phyloP scores from a whole-genome alignment of 192 early-diverging fungal species.

The Umbelopsis sp. region DNA sequence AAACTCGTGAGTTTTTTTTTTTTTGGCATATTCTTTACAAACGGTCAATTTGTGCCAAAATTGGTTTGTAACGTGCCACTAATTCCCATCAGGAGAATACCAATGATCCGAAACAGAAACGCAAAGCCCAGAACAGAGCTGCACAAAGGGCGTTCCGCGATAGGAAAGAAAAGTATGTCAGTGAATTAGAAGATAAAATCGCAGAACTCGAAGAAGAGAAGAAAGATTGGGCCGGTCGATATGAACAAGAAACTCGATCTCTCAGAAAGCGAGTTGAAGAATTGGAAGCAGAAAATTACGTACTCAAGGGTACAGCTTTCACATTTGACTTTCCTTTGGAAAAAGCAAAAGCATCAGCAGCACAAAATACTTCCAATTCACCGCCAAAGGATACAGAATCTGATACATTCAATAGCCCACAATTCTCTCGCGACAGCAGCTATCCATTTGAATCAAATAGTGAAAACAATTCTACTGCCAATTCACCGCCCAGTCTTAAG shows the following conservation, averaged over 20 bases:
- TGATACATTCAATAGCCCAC: slow-evolving; percentile 8
- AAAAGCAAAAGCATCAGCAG: slow-evolving; percentile 23
- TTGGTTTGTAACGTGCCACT: background rate
- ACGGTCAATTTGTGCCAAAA: background rate
- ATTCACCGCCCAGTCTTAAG: slow-evolving; percentile 1
- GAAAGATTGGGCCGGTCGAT: slow-evolving; percentile 42
- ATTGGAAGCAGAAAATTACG: slow-evolving; percentile 52
- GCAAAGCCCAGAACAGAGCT: slow-evolving; percentile 29
- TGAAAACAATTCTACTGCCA: background rate
- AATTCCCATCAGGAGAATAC: slow-evolving; percentile 8
- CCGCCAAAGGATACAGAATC: slow-evolving; percentile 9
- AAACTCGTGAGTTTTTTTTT: slow-evolving; percentile 19
- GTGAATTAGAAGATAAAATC: slow-evolving; percentile 73
- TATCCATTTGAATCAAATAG: slow-evolving; percentile 9
- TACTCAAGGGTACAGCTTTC: slow-evolving; percentile 53
- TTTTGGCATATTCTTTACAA: no score
- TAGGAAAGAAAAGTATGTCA: slow-evolving; percentile 77
- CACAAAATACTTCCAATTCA: background rate
- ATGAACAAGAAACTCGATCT: slow-evolving; percentile 44
- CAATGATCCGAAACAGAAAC: slow-evolving; percentile 28
- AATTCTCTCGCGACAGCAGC: slow-evolving; percentile 2
- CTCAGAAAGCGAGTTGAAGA: slow-evolving; percentile 53
- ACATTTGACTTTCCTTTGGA: slow-evolving; percentile 54
- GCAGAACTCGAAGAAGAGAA: slow-evolving; percentile 64
- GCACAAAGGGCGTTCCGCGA: slow-evolving; percentile 75